phyloP scores from a whole-genome alignment of 495 filamentous ascomycete genomes.

The Hypoxylon lienhwacheense region DNA sequence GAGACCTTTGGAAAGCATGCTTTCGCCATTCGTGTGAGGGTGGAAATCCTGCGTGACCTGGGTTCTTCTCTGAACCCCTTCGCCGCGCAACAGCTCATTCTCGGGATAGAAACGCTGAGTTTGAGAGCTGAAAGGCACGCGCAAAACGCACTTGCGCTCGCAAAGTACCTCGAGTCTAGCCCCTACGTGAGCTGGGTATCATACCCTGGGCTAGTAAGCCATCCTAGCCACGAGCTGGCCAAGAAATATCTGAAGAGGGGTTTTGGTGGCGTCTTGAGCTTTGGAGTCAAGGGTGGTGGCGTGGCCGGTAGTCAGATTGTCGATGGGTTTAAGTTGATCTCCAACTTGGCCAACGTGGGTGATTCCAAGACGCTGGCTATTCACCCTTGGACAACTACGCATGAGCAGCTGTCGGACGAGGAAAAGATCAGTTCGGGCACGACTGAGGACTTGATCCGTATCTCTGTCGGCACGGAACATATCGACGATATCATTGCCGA shows the following conservation, averaged over 20 bases:
- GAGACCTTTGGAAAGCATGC: constrained; percentile 88
- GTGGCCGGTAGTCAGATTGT: constrained; percentile 82
- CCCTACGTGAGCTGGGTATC: constrained; percentile 89
- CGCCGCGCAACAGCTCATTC: constrained; percentile 88
- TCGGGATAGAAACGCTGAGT: constrained; percentile 89
- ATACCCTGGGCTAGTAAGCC: constrained; percentile 85
- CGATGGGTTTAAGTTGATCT: constrained; percentile 92
- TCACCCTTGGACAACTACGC: constrained; percentile 94
- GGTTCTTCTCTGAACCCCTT: constrained; percentile 88
- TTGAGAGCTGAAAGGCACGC: constrained; percentile 87
- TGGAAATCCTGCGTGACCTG: constrained; percentile 83
- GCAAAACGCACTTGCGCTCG: constrained; percentile 78
- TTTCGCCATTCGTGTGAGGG: constrained; percentile 77
- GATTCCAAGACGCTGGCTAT: constrained; percentile 93
- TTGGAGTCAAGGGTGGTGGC: constrained; percentile 89
- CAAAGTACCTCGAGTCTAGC: constrained; percentile 81
- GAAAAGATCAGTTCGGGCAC: constrained; percentile 83
- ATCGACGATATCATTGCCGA: constrained; percentile 98
- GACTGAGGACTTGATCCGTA: constrained; percentile 90
- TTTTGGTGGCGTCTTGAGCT: constrained; percentile 88
- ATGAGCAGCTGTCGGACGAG: constrained; percentile 86
- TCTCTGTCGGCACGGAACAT: constrained; percentile 95
- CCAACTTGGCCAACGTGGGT: constrained; percentile 80
- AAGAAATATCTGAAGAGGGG: constrained; percentile 90
- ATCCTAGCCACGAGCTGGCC: constrained; percentile 75